A percentile compares a stretch with the other conserved stretches of the same genome.
Evolutionary conservation across 1,284 basidiomycete species (phyloP).

Genomic region (Leccinum solheimii): DNA sequence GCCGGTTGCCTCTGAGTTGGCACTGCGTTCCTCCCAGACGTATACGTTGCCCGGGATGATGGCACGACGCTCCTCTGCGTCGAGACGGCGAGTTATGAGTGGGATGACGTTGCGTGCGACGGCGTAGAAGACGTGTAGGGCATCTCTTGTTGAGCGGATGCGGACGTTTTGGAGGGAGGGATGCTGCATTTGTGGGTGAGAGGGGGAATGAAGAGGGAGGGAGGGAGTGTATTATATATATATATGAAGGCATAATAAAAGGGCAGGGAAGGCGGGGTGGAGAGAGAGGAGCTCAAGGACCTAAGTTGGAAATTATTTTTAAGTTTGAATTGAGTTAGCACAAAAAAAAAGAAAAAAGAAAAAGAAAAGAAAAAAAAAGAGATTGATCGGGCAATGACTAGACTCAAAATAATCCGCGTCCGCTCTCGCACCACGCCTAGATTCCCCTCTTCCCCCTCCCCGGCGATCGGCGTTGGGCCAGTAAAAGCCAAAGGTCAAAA

Average conservation of each 20-base stretch:
- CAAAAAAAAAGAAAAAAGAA: neutral
- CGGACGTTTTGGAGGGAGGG: conserved; percentile 73
- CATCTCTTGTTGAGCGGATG: conserved; percentile 75
- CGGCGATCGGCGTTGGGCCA: conserved; percentile 23
- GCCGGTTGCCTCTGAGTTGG: conserved; percentile 73
- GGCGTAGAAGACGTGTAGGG: conserved; percentile 74
- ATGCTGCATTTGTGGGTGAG: conserved; percentile 50
- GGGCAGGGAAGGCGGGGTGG: conserved; percentile 19
- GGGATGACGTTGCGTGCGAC: conserved; percentile 67
- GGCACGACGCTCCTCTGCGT: conserved; percentile 69
- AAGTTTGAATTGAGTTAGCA: conserved; percentile 42
- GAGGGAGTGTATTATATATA: conserved; percentile 22
- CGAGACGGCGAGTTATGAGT: conserved; percentile 74
- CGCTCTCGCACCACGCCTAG: neutral
- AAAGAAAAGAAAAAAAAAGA: neutral
- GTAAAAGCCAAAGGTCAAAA: conserved; percentile 23
- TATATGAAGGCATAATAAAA: conserved; percentile 20
- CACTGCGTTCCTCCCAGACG: conserved; percentile 82
- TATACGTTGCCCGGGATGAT: conserved; percentile 75
- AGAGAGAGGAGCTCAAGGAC: conserved; percentile 16
- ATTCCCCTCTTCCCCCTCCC: neutral
- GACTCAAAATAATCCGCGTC: neutral
- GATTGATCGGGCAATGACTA: neutral
- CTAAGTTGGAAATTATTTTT: conserved; percentile 32
- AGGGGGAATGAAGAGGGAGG: conserved; percentile 14